Percentiles rank a stretch among this genome's conserved stretches.
Conservation (phyloP, 1,139 yeast genomes). For the Pichia kudriavzevii region DNA sequence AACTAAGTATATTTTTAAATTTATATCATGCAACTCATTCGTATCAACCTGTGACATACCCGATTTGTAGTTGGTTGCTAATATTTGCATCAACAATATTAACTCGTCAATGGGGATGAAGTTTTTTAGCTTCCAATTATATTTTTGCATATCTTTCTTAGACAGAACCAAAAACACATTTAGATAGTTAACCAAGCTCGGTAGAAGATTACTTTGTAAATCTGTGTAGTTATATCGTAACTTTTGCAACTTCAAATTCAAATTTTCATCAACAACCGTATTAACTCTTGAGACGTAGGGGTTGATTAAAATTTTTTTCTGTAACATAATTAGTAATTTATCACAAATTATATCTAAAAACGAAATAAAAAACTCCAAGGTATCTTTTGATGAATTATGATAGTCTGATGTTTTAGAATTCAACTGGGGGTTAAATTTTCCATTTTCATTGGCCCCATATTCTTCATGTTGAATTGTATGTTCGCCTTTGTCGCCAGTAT, state of each 20-base stretch:
- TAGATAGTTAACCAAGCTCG: constrained; percentile 50
- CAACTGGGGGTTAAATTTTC: too few species aligned
- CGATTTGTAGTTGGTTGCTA: constrained; percentile 46
- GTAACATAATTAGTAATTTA: constrained; percentile 47
- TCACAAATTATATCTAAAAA: constrained; percentile 47
- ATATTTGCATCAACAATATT: constrained; percentile 43
- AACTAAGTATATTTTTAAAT: constrained; percentile 20
- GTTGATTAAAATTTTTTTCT: constrained; percentile 39
- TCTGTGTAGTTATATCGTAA: constrained; percentile 41
- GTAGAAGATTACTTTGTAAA: constrained; percentile 45
- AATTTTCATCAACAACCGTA: constrained; percentile 32
- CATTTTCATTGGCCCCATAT: too few species aligned
- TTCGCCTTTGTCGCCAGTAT: neutral
- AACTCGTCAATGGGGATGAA: constrained; percentile 57
- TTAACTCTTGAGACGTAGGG: constrained; percentile 20
- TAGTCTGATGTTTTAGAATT: neutral
- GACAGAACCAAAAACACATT: constrained; percentile 47
- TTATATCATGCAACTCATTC: constrained; percentile 14
- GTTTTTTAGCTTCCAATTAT: constrained; percentile 54
- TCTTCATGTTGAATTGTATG: neutral
- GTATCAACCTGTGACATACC: constrained; percentile 16
- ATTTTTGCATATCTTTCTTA: constrained; percentile 26
- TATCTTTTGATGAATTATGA: constrained; percentile 13
- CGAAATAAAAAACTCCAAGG: constrained; percentile 42
- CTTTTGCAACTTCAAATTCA: constrained; percentile 28